A percentile compares a stretch with the other conserved stretches of the same genome.
These are phyloP conservation scores for Fonsecaea multimorphosa DNA, from an alignment of 2,329 filamentous ascomycete species.

Conservation along the genomic window DNA sequence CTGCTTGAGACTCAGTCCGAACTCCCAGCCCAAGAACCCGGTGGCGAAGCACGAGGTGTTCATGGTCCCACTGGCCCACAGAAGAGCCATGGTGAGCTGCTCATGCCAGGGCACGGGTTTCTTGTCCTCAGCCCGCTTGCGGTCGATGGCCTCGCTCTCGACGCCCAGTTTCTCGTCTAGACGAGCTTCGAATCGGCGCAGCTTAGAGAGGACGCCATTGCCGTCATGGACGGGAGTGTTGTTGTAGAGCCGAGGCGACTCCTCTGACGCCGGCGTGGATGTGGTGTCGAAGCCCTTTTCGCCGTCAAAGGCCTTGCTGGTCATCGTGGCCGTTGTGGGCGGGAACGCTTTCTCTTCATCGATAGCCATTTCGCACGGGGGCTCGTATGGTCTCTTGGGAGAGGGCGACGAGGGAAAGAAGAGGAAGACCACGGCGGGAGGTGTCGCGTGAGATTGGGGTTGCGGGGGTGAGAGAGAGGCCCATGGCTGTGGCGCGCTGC, in stretches of 20 bases:
- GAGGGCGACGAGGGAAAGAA: not conserved
- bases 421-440: not conserved
- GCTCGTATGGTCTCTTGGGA: not conserved
- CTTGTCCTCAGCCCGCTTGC: conserved; percentile 54
- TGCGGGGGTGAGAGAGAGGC: not conserved
- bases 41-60: conserved; percentile 49
- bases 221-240: conserved; percentile 29
- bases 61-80: conserved; percentile 54
- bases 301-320: conserved; percentile 21
- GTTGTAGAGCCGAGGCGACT: conserved; percentile 30
- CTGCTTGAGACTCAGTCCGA: conserved; percentile 40
- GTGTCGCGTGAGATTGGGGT: conserved; percentile 10
- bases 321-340: not conserved
- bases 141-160: conserved; percentile 56
- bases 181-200: conserved; percentile 46
- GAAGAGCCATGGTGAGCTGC: conserved; percentile 50
- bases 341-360: not conserved
- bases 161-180: conserved; percentile 56
- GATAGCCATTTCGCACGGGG: not conserved
- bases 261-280: conserved; percentile 1
- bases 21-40: conserved; percentile 41
- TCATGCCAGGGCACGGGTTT: conserved; percentile 47
- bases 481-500: not conserved
- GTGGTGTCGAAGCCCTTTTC: conserved; percentile 24
- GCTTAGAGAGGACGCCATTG: conserved; percentile 32